These are phyloP conservation scores for Dichomitus squalens DNA, from an alignment of 1,284 basidiomycete genomes.

Conservation along the genomic window DNA sequence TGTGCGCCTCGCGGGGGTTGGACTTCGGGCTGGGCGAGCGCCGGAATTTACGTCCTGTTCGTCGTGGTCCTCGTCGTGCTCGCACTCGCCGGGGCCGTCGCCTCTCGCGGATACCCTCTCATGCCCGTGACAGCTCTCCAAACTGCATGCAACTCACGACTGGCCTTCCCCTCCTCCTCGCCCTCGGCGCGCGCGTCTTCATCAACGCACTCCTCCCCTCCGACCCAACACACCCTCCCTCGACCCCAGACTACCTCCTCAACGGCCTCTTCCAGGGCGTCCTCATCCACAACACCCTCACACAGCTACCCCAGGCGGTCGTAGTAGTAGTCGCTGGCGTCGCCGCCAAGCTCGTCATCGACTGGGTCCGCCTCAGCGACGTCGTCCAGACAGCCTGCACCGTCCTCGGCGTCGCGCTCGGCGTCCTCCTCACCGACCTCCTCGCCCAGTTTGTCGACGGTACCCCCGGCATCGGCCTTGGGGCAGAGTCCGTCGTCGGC, in stretches of 20 bases:
- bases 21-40: slow-evolving; percentile 1
- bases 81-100: slow-evolving; percentile 25
- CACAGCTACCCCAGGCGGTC: slow-evolving; percentile 53
- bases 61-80: slow-evolving; percentile 23
- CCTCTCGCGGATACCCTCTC: slow-evolving; percentile 24
- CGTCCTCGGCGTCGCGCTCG: slow-evolving; percentile 64
- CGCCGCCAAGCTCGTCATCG: slow-evolving; percentile 59
- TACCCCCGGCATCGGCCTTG: slow-evolving; percentile 29
- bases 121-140: slow-evolving; percentile 28
- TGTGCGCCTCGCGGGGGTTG: slow-evolving; percentile 12
- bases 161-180: slow-evolving; percentile 47
- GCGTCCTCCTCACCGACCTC: slow-evolving; percentile 66
- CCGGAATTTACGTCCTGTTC: slow-evolving; percentile 6
- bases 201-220: slow-evolving; percentile 49
- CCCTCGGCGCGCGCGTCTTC: slow-evolving; percentile 69
- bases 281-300: slow-evolving; percentile 65
- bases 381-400: slow-evolving; percentile 53
- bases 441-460: slow-evolving; percentile 60
- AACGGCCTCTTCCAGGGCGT: slow-evolving; percentile 76
- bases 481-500: slow-evolving; percentile 7
- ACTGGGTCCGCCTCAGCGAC: slow-evolving; percentile 57
- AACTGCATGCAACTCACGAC: slow-evolving; percentile 42
- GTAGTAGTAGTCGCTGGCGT: slow-evolving; percentile 59
- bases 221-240: slow-evolving; percentile 35
- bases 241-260: slow-evolving; percentile 62